Percentiles rank a stretch among this genome's conserved stretches.
These are phyloP conservation scores for Miscanthus sacchariflorus DNA, from an alignment of 202 grass and related monocot genomes.

Conservation along the genomic window DNA sequence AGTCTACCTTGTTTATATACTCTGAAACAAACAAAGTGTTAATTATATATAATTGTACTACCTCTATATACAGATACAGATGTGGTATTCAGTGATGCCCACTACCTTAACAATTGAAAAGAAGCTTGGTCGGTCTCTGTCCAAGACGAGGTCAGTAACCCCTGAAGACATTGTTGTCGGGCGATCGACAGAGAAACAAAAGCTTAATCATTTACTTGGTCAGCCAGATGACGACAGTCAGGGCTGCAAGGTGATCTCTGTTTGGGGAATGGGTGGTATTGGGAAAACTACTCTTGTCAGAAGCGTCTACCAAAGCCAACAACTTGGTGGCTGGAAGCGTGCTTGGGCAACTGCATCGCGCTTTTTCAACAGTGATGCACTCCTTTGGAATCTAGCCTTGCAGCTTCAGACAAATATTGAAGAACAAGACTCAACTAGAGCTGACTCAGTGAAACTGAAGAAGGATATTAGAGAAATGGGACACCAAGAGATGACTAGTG, in stretches of 20 bases:
- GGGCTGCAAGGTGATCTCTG: neutral
- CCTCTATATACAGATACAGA: too few relatives aligned
- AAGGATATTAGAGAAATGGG: neutral
- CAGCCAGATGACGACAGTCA: neutral
- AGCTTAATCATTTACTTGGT: neutral
- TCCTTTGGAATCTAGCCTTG: neutral
- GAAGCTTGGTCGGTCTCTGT: neutral
- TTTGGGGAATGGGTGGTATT: slow-evolving; percentile 32
- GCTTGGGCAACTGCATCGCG: slow-evolving; percentile 8
- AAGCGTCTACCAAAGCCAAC: neutral
- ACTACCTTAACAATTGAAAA: neutral
- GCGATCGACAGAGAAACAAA: neutral
- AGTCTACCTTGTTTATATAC: too few relatives aligned
- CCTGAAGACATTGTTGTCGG: neutral
- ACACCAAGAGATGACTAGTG: too few relatives aligned
- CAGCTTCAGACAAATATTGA: neutral
- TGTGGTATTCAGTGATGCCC: too few relatives aligned
- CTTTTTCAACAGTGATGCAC: neutral
- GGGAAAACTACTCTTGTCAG: slow-evolving; percentile 35
- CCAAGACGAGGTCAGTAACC: neutral
- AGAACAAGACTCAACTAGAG: neutral
- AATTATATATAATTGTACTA: too few relatives aligned
- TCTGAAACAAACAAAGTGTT: too few relatives aligned
- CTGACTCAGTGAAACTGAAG: too few relatives aligned
- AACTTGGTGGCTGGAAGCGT: neutral